phyloP scores from a whole-genome alignment of 140 eudicot genomes.

The Bidens hawaiensis region DNA sequence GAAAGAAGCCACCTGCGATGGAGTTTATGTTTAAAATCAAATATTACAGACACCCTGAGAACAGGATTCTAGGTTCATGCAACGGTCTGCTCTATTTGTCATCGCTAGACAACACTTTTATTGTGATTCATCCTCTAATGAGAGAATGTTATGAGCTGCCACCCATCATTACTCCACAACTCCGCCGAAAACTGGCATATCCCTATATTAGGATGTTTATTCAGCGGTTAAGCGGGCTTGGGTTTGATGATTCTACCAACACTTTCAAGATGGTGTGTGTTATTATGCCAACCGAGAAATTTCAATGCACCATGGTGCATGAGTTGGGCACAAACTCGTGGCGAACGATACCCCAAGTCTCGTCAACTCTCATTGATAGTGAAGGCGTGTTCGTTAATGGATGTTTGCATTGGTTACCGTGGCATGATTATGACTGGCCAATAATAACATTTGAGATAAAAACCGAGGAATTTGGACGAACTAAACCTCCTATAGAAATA shows the following conservation, averaged over 20 bases:
- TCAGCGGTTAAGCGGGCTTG: too few relatives aligned
- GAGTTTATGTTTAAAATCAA: too few relatives aligned
- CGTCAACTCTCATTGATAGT: background rate
- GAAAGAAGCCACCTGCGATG: too few relatives aligned
- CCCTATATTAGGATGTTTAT: too few relatives aligned
- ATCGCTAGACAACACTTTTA: background rate
- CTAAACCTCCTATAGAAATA: background rate
- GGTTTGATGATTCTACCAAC: too few relatives aligned
- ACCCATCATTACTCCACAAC: too few relatives aligned
- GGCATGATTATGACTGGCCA: background rate
- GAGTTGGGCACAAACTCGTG: slow-evolving; percentile 9
- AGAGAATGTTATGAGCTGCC: background rate
- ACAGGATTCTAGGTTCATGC: slow-evolving; percentile 2
- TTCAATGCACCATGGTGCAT: slow-evolving; percentile 12
- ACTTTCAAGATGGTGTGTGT: too few relatives aligned
- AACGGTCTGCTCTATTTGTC: background rate
- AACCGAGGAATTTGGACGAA: slow-evolving; percentile 5
- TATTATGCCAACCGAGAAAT: too few relatives aligned
- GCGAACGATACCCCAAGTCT: background rate
- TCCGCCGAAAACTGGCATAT: too few relatives aligned
- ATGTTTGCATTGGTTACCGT: slow-evolving; percentile 17
- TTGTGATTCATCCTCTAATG: background rate
- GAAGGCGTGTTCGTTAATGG: background rate
- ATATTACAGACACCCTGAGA: too few relatives aligned
- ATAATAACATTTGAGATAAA: background rate